These are phyloP conservation scores for Buxus sempervirens DNA, from an alignment of 164 flowering plant species.

Conservation along the genomic window DNA sequence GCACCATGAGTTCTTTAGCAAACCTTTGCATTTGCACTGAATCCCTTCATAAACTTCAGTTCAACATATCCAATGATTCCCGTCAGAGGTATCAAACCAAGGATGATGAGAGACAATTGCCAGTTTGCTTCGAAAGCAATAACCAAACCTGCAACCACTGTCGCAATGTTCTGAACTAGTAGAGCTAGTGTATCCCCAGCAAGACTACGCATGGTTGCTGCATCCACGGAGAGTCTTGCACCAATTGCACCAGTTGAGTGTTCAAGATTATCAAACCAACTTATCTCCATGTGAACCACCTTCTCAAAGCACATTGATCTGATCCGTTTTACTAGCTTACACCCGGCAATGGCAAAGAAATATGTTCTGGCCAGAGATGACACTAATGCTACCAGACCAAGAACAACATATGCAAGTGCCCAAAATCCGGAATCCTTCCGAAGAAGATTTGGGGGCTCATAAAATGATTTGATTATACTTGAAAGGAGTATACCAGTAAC, in stretches of 20 bases:
- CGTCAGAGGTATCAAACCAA: slow-evolving; percentile 37
- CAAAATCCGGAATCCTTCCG: slow-evolving; percentile 47
- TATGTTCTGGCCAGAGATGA: slow-evolving; percentile 30
- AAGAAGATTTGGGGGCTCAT: slow-evolving; percentile 33
- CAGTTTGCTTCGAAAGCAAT: slow-evolving; percentile 50
- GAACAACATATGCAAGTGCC: slow-evolving; percentile 44
- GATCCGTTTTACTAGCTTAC: slow-evolving; percentile 41
- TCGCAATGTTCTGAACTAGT: slow-evolving; percentile 37
- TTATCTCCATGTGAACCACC: slow-evolving; percentile 52
- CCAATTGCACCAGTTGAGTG: slow-evolving; percentile 60
- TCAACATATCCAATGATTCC: slow-evolving; percentile 44
- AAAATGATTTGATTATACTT: slow-evolving; percentile 34
- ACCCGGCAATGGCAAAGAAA: slow-evolving; percentile 54
- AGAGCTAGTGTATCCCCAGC: slow-evolving; percentile 53
- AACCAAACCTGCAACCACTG: slow-evolving; percentile 43
- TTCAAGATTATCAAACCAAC: slow-evolving; percentile 58
- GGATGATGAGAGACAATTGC: slow-evolving; percentile 46
- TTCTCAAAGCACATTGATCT: slow-evolving; percentile 54
- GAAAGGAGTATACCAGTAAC: slow-evolving; percentile 46
- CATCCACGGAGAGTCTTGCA: slow-evolving; percentile 56
- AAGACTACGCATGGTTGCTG: slow-evolving; percentile 43
- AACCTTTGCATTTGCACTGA: slow-evolving; percentile 60
- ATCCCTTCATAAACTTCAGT: slow-evolving; percentile 43
- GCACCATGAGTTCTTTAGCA: neutral
- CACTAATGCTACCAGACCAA: slow-evolving; percentile 36